Conservation (phyloP, 306 rosid genomes). For the Quercus ilex region DNA sequence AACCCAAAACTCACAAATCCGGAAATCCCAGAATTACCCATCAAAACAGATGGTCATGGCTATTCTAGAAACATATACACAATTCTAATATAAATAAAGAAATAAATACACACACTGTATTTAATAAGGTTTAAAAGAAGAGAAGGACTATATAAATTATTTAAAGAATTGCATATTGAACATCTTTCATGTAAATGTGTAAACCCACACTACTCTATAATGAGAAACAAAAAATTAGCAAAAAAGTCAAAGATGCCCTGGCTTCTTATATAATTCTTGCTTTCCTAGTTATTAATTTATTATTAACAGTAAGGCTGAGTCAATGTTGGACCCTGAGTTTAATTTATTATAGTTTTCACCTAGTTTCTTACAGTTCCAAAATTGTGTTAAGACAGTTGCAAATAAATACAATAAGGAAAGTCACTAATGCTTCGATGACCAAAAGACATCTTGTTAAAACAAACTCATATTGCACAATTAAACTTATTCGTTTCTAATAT, state of each 20-base stretch:
- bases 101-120: background rate
- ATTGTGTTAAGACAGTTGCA: background rate
- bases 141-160: background rate
- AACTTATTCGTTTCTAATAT: no score
- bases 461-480: background rate
- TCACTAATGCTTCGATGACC: background rate
- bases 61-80: background rate
- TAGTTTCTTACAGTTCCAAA: background rate
- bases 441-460: background rate
- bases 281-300: background rate
- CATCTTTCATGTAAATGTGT: background rate
- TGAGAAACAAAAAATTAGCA: background rate
- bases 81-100: background rate
- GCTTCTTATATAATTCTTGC: background rate
- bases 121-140: background rate
- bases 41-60: no score
- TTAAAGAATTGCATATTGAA: background rate
- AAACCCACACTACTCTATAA: background rate
- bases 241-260: background rate
- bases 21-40: no score
- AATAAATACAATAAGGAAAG: background rate
- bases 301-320: background rate
- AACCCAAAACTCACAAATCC: no score
- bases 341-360: background rate
- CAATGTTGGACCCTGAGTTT: background rate